Conservation (phyloP, 2,329 filamentous ascomycete species). For the Raffaelea arxii region DNA sequence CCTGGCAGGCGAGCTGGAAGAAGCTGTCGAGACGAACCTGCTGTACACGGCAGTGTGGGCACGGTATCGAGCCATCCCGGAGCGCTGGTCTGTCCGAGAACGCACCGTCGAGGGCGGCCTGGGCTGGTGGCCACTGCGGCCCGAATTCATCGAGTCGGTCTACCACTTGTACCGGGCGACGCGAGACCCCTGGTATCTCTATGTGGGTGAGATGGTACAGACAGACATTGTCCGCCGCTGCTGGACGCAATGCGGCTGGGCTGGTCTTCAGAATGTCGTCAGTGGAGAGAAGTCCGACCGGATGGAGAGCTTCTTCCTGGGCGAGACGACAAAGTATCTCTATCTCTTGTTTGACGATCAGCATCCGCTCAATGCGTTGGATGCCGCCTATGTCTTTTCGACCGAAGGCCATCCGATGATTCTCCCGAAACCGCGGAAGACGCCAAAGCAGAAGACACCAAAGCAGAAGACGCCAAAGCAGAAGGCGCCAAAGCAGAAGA, state of each 20-base stretch:
- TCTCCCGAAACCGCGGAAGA: conserved; percentile 46
- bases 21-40: conserved; percentile 82
- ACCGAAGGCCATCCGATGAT: conserved; percentile 93
- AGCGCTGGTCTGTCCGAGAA: conserved; percentile 83
- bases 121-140: conserved; percentile 89
- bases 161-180: conserved; percentile 95
- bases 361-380: conserved; percentile 80
- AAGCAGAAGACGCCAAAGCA: conserved; percentile 11
- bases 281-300: conserved; percentile 82
- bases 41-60: conserved; percentile 93
- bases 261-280: conserved; percentile 72
- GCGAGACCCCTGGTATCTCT: conserved; percentile 88
- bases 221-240: conserved; percentile 81
- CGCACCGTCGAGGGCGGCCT: conserved; percentile 78
- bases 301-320: conserved; percentile 98
- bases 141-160: conserved; percentile 94
- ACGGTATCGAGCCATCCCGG: conserved; percentile 84
- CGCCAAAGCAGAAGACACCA: background rate
- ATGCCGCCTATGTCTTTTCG: conserved; percentile 84
- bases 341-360: conserved; percentile 80
- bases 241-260: conserved; percentile 88
- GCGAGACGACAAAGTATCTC: conserved; percentile 92
- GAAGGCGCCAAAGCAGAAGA: background rate
- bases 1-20: conserved; percentile 79
- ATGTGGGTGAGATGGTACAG: conserved; percentile 92